Evolutionary conservation across 345 rosid species (phyloP), one percentile per base, ranked within the genome.

Genomic region (Cardiospermum halicacabum): DNA sequence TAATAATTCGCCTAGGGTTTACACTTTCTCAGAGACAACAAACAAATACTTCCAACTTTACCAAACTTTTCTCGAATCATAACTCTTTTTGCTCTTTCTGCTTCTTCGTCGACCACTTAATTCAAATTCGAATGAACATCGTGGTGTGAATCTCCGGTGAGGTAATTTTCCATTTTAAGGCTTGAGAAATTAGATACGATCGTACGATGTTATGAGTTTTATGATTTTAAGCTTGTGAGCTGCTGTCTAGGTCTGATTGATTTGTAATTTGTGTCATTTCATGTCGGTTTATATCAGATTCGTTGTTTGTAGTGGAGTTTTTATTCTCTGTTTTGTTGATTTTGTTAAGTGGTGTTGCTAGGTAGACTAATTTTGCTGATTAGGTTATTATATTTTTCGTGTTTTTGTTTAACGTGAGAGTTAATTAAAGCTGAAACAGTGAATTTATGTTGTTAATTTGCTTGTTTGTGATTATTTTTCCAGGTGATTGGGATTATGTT

Each of bases 401-500:
- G 26, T 12, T 9, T 27, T 31, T n/a, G 2, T 28, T 42, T 58
- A 13, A 13, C 7, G 50, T 22, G 30, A 58, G 12, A 11, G 28
- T 59, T 13, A 22, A 32, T 51, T 18, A 22, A 3, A 16, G 54
- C 30, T 30, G 48, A 42, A 8, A n/a, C n/a, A n/a, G 8, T 7
- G 19, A 16, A 18, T n/a, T 45, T 47, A 18, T 47, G n/a, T 30
- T 21, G 2, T 16, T 1, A 2, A 5, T 34, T 34, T 5, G 34
- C 54, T 67, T 49, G 11, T 28, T 53, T 7, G 2, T 32, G 16
- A n/a, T 27, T 56, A 5, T 55, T 63, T 26, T 43, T 66, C n/a
- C 58, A 40, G 73, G 80, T 71, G 43, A 65, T 64, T 51, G 77
- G 21, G 74, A 77, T 74, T 34, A 82, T 82, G 87, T 63, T 73